Evolutionary conservation across 2,329 filamentous ascomycete species (phyloP), one percentile per base, ranked within the genome.

Genomic region (Parastagonospora nodorum): DNA sequence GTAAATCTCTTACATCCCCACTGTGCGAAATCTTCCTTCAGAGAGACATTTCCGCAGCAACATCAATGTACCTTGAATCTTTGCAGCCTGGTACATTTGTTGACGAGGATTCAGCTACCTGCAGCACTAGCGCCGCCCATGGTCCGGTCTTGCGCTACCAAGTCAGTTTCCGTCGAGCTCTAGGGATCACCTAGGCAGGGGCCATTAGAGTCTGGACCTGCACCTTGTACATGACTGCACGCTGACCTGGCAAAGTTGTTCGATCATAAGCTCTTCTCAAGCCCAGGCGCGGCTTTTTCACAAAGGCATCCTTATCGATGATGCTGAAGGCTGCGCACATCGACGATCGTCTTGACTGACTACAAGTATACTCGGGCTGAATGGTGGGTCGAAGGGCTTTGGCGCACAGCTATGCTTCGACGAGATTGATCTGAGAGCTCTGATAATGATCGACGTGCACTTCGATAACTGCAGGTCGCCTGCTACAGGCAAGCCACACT

Each of bases 151-250:
- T 57, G 53, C 53, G 48, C 50, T 35, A 52, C 56, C 48, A 37
- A 40, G 43, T 31, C 46, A 39, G 54, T 27, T 45, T 50, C 37
- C 45, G 24, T 45, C 47, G 10, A 55, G 19, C 48, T 38, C 42
- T 43, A 29, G 29, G 19, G 33, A 48, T 30, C 48, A 32, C 38
- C 47, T 28, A 24, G 50, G 41, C 27, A 40, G 43, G 27, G 53
- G 43, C 56, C 14, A 46, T 44, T 14, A 31, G 35, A 38, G 48
- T 55, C 56, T 57, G 53, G 56, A 48, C 56, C 44, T 47, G 51
- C 41, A 28, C 51, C 48, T 42, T 46, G 50, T 45, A 50, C 50
- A 47, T 42, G 42, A 28, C 41, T 51, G 47, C 45, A 30, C 33
- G 43, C 29, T 35, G 42, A 40, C 53, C 28, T 32, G 43, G 33